phyloP scores from a whole-genome alignment of 139 green algal genomes.

The Tetradesmus obliquus region DNA sequence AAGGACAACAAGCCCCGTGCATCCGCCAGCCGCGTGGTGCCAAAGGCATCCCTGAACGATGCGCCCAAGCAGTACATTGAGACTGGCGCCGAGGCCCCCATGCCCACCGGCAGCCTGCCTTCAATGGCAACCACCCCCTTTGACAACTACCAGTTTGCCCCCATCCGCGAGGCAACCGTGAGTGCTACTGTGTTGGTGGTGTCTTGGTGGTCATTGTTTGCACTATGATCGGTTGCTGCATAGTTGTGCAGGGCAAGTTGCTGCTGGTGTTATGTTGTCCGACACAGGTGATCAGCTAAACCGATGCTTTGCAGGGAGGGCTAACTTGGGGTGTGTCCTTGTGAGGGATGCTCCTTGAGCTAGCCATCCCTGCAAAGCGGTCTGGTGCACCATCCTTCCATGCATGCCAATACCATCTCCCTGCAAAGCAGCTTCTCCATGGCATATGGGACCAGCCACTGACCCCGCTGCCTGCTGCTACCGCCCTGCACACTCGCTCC shows the following conservation, averaged over 20 bases:
- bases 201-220: constrained; percentile 9
- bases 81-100: constrained; percentile 46
- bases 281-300: no score
- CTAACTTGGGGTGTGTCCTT: no score
- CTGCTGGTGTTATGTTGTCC: neutral
- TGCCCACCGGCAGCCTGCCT: neutral
- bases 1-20: neutral
- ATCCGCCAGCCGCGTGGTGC: constrained; percentile 4
- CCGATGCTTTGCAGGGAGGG: no score
- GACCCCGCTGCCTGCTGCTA: neutral
- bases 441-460: neutral
- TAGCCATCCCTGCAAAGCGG: no score
- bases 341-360: no score
- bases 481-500: neutral
- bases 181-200: constrained; percentile 3
- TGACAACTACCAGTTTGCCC: constrained; percentile 78
- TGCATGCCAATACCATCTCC: no score
- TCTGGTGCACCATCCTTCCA: no score
- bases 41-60: constrained; percentile 27
- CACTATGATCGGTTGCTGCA: neutral
- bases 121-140: constrained; percentile 60
- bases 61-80: constrained; percentile 39
- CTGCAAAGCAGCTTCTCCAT: no score
- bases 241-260: neutral
- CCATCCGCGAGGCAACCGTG: constrained; percentile 81